These are phyloP conservation scores for Apiospora sp. DNA, from an alignment of 2,329 filamentous ascomycete genomes.

Conservation along the genomic window DNA sequence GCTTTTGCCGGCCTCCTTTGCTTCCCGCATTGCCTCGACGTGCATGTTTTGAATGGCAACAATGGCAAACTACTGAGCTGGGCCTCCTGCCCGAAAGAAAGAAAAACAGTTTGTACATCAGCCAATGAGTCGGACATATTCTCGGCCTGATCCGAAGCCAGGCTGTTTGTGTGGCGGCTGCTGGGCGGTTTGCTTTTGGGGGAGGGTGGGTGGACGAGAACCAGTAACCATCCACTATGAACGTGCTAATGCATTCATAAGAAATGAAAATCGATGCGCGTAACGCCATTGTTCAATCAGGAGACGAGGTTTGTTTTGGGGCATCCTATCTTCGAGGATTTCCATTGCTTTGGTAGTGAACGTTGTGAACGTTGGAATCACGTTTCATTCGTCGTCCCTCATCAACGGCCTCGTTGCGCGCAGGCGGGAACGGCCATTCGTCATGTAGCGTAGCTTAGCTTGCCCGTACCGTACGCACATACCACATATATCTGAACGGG, in stretches of 20 bases:
- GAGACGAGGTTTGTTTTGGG: background rate
- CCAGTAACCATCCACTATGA: background rate
- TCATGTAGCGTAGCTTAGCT: background rate
- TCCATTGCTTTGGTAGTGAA: background rate
- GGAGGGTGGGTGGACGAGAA: background rate
- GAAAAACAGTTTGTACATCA: background rate
- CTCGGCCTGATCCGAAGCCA: slow-evolving; percentile 16
- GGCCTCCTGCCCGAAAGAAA: background rate
- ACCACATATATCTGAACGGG: background rate
- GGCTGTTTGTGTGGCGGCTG: background rate
- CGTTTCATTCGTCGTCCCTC: background rate
- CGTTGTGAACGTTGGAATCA: slow-evolving; percentile 14
- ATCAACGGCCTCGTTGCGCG: slow-evolving; percentile 9
- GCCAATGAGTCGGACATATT: background rate
- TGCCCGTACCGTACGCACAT: slow-evolving; percentile 3
- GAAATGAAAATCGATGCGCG: background rate
- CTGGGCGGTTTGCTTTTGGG: slow-evolving; percentile 2
- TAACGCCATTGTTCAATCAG: slow-evolving; percentile 17
- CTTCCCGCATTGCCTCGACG: background rate
- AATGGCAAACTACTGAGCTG: background rate
- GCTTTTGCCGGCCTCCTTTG: background rate
- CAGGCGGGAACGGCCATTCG: slow-evolving; percentile 11
- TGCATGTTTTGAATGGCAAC: background rate
- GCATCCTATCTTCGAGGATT: background rate
- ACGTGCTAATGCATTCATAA: slow-evolving; percentile 3